phyloP scores from a whole-genome alignment of 495 filamentous ascomycete genomes.

The Cudoniella acicularis region DNA sequence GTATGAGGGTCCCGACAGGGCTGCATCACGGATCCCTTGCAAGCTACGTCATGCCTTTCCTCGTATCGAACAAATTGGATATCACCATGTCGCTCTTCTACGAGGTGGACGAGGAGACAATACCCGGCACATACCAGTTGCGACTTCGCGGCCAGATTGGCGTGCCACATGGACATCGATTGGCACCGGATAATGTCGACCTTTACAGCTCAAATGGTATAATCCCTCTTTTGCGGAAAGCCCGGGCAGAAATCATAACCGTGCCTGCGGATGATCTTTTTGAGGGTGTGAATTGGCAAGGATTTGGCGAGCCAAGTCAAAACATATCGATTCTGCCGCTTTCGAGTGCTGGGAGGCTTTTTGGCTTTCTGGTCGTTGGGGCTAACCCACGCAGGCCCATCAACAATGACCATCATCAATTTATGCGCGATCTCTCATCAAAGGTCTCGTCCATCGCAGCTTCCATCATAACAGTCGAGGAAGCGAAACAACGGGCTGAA shows the following conservation, averaged over 20 bases:
- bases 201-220: slow-evolving; percentile 58
- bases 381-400: slow-evolving; percentile 15
- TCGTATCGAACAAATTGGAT: slow-evolving; percentile 46
- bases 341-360: slow-evolving; percentile 67
- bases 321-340: slow-evolving; percentile 65
- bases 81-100: slow-evolving; percentile 61
- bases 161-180: slow-evolving; percentile 53
- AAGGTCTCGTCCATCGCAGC: slow-evolving; percentile 57
- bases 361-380: slow-evolving; percentile 8
- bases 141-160: slow-evolving; percentile 58
- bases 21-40: background rate
- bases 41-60: slow-evolving; percentile 8
- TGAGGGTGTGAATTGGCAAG: slow-evolving; percentile 54
- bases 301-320: slow-evolving; percentile 56
- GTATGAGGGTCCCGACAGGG: slow-evolving; percentile 1
- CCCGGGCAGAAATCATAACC: slow-evolving; percentile 52
- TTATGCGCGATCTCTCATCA: slow-evolving; percentile 9
- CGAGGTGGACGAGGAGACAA: slow-evolving; percentile 43
- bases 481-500: slow-evolving; percentile 47
- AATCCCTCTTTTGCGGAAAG: slow-evolving; percentile 59
- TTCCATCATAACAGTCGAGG: slow-evolving; percentile 66
- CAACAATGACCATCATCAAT: slow-evolving; percentile 14
- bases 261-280: slow-evolving; percentile 48
- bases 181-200: slow-evolving; percentile 49
- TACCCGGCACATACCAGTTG: slow-evolving; percentile 44